Evolutionary conservation across 805 yeast species (phyloP), one percentile per base, ranked within the genome.

Genomic region (Huiozyma sinensis): DNA sequence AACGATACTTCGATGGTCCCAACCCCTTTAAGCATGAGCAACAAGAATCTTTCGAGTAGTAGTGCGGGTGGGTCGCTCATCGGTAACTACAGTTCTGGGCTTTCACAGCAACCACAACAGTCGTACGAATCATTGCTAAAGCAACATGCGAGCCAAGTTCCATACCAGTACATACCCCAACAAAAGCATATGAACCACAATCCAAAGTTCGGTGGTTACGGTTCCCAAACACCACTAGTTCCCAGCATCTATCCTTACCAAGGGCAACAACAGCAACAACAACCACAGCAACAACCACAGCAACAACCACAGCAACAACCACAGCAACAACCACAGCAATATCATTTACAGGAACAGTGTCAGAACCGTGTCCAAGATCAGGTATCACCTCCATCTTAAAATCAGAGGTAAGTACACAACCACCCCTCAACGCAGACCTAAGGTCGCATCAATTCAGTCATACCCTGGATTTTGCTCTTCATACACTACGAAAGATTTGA

Each of bases 281-380:
- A 17, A 4, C n/a, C n/a, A n/a, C 24, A 17, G 24, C 24, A 33
- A 30, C 45, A 42, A 32, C 39, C 17, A 33, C 53, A 31, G 38
- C 51, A 36, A 33, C 45, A 33, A 39, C 45, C 2, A 17, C 24
- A 17, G 24, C 24, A 17, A 17, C 24, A 2, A 4, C 24, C 2
- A 4, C 24, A 17, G 24, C 24, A 33, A 30, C 45, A 42, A 32
- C 39, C 17, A 33, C 53, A 31, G 38, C 51, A 36, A 33, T 35
- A 32, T 30, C 47, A 44, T 32, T 38, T 29, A 4, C 45, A 40
- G 33, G 36, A 36, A n/a, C 45, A 41, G 28, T 46, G 39, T 10
- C 44, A 40, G 24, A 38, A 17, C 24, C 24, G 24, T 17, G 24
- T 2, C 24, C 24, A 17, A 17, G 24, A 17, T 17, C 24, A 17